Conservation (phyloP, 2,329 filamentous ascomycete species). For the Pyrenophora graminea region DNA sequence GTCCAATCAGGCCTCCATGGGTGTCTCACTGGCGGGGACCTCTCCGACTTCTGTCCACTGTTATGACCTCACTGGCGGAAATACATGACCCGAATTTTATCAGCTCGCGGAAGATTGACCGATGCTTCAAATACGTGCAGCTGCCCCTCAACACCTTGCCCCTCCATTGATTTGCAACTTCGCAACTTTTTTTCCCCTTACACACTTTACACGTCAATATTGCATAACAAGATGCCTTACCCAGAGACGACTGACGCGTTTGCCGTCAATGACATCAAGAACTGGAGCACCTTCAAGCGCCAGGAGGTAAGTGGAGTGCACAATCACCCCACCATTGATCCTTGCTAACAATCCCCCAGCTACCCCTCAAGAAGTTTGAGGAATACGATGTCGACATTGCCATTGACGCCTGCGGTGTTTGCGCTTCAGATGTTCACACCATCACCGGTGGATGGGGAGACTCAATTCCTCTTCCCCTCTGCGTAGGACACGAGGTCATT, state of each 20-base stretch:
- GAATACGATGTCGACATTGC: conserved; percentile 87
- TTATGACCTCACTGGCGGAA: conserved; percentile 44
- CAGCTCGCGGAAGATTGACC: conserved; percentile 20
- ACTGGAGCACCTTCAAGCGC: conserved; percentile 64
- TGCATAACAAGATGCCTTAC: conserved; percentile 51
- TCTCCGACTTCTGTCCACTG: conserved; percentile 16
- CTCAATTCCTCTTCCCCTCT: conserved; percentile 64
- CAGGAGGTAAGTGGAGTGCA: conserved; percentile 51
- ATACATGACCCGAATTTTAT: conserved; percentile 28
- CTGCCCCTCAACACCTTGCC: conserved; percentile 31
- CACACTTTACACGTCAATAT: conserved; percentile 7
- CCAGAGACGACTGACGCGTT: conserved; percentile 58
- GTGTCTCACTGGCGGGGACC: conserved; percentile 7
- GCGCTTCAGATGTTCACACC: conserved; percentile 55
- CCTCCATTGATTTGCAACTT: conserved; percentile 14
- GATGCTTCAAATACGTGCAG: conserved; percentile 31
- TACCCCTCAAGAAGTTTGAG: conserved; percentile 82
- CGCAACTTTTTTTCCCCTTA: conserved; percentile 7
- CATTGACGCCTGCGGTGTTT: conserved; percentile 65
- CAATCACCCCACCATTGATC: neutral
- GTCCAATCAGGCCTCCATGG: conserved; percentile 6
- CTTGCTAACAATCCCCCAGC: conserved; percentile 52
- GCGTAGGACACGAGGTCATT: conserved; percentile 67
- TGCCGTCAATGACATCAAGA: conserved; percentile 60
- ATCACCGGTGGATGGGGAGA: conserved; percentile 65